Percentiles rank a stretch among this genome's conserved stretches.
Conservation (phyloP, 805 yeast genomes). For the Kuraishia borneana region DNA sequence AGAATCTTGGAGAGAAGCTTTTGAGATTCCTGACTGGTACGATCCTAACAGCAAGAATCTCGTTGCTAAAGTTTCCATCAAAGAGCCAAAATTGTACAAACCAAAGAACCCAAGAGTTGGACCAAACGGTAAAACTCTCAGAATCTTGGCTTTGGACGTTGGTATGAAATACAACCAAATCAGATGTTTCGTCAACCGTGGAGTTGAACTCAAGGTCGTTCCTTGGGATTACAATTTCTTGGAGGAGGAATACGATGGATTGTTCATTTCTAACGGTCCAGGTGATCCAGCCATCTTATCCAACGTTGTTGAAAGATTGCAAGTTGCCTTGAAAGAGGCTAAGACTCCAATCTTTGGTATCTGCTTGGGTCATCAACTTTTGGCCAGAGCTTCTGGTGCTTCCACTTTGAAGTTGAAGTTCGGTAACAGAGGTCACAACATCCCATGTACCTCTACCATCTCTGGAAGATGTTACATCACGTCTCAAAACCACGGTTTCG, state of each 20-base stretch:
- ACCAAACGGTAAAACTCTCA: slow-evolving; percentile 64
- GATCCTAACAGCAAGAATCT: slow-evolving; percentile 89
- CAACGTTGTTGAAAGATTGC: slow-evolving; percentile 50
- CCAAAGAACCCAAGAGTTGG: slow-evolving; percentile 51
- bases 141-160: slow-evolving; percentile 87
- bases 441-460: slow-evolving; percentile 82
- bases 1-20: slow-evolving; percentile 47
- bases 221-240: slow-evolving; percentile 91
- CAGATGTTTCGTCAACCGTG: slow-evolving; percentile 91
- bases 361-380: slow-evolving; percentile 94
- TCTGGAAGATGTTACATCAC: slow-evolving; percentile 97
- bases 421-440: slow-evolving; percentile 99
- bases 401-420: slow-evolving; percentile 83
- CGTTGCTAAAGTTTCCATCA: slow-evolving; percentile 82
- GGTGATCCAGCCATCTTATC: slow-evolving; percentile 94
- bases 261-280: slow-evolving; percentile 96
- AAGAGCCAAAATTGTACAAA: slow-evolving; percentile 63
- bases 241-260: slow-evolving; percentile 80
- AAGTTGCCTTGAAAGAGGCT: slow-evolving; percentile 45
- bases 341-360: slow-evolving; percentile 94
- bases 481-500: slow-evolving; percentile 97
- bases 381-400: slow-evolving; percentile 95
- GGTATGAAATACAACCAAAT: slow-evolving; percentile 98
- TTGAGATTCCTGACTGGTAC: slow-evolving; percentile 76
- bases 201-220: slow-evolving; percentile 91